Evolutionary conservation across 306 rosid genomes (phyloP), one percentile per base, ranked within the genome.

Genomic region (Astragalus membranaceus): DNA sequence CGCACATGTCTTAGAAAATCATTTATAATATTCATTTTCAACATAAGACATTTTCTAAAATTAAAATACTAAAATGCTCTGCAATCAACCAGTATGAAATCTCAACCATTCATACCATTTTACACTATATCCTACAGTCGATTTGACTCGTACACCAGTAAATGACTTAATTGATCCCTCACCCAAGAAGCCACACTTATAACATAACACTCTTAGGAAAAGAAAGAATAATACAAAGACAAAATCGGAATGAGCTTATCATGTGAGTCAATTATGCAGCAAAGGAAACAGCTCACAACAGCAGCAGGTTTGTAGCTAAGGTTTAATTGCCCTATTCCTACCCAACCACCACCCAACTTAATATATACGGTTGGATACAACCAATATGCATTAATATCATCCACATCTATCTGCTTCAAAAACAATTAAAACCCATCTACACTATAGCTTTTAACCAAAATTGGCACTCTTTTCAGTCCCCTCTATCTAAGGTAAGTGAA

Each of bases 321-420:
- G 90, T 80, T 78, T 89, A 81, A 87, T 73, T 84, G 83, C 76
- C 70, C 71, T 69, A 26, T 67, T 72, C 72, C 81, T 32, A 73
- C 80, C 91, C 82, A 86, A 75, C 96, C 47, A 67, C 92, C 75
- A 80, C 83, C 89, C 78, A 76, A 73, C 86, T 80, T 58, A 67
- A 71, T 67, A 73, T 47, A 79, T 71, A 77, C 79, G 17, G 88
- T 82, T 87, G 85, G 87, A 63, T 74, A 55, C 86, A 20, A 83
- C 80, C 96, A 72, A 83, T 68, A 82, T 79, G 89, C 94, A 88
- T 88, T 85, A 81, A 90, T 83, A 84, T 62, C 92, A 68, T 75
- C 64, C 64, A 61, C 84, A 79, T 64, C 86, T 68, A 69, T 84
- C 82, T 69, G 61, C 85, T 85, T 84, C 80, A 67, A 80, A 81